A percentile compares a stretch with the other conserved stretches of the same genome.
Conservation (phyloP, 768 basidiomycete genomes). For the Multifurca ochricompacta region DNA sequence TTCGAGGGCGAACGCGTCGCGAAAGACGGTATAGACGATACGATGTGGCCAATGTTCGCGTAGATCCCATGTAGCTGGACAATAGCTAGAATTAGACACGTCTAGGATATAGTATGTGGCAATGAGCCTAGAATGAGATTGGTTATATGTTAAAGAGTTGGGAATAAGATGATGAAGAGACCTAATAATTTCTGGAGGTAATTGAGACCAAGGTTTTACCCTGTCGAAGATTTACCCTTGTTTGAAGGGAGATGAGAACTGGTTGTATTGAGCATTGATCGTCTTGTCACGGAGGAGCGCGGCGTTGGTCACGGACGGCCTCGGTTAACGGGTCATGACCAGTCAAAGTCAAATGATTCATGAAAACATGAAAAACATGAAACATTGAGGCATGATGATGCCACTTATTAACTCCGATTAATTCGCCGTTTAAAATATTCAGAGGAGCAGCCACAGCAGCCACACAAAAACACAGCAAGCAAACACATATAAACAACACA, state of each 20-base stretch:
- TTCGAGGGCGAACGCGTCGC: slow-evolving; percentile 27
- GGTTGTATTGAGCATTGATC: slow-evolving; percentile 25
- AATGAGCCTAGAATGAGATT: slow-evolving; percentile 37
- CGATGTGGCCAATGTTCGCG: slow-evolving; percentile 53
- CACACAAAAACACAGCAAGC: background rate
- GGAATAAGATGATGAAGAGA: slow-evolving; percentile 20
- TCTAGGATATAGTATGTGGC: slow-evolving; percentile 51
- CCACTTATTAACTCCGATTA: slow-evolving; percentile 2
- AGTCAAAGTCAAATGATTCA: no score
- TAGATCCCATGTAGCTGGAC: slow-evolving; percentile 41
- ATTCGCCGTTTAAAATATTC: slow-evolving; percentile 17
- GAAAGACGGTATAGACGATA: slow-evolving; percentile 53
- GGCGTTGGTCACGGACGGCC: slow-evolving; percentile 20
- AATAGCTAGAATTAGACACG: slow-evolving; percentile 36
- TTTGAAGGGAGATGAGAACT: slow-evolving; percentile 9
- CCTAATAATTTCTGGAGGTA: slow-evolving; percentile 56
- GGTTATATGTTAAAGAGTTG: background rate
- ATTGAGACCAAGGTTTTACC: slow-evolving; percentile 53
- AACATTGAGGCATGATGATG: background rate
- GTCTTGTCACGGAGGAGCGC: slow-evolving; percentile 25
- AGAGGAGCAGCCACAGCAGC: no score
- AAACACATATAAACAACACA: no score
- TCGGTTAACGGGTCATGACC: slow-evolving; percentile 13
- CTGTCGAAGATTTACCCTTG: slow-evolving; percentile 49
- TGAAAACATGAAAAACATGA: no score